Evolutionary conservation across 805 yeast genomes (phyloP).

Genomic region (Pichia thaimueangensis): DNA sequence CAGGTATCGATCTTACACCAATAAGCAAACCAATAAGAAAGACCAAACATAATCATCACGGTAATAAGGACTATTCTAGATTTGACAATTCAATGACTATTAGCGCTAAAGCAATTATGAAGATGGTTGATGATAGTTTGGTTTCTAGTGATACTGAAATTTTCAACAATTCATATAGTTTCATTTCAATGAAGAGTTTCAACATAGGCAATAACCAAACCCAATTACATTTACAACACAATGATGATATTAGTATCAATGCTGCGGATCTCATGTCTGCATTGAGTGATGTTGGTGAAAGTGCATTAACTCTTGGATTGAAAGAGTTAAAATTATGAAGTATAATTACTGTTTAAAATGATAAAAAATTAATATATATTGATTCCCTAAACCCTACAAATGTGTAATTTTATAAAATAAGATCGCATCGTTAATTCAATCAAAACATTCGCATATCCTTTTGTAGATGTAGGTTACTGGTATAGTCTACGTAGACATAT

Average conservation of each 20-base stretch:
- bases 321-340: constrained; percentile 5
- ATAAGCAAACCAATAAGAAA: constrained; percentile 8
- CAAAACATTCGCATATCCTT: no score
- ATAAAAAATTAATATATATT: no score
- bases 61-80: constrained; percentile 26
- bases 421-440: no score
- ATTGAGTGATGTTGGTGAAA: constrained; percentile 11
- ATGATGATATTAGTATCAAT: constrained; percentile 22
- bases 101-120: constrained; percentile 31
- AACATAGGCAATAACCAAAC: background rate
- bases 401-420: no score
- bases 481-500: no score
- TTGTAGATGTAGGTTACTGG: no score
- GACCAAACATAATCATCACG: constrained; percentile 3
- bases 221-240: background rate
- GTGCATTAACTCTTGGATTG: constrained; percentile 2
- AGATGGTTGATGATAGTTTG: constrained; percentile 35
- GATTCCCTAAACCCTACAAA: no score
- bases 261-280: constrained; percentile 29
- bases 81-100: constrained; percentile 33
- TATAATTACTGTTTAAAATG: no score
- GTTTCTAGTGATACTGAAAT: constrained; percentile 32
- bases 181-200: constrained; percentile 2
- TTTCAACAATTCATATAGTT: constrained; percentile 19
- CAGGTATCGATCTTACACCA: background rate